Evolutionary conservation across 345 rosid species (phyloP).

Genomic region (Euphorbia peplus): DNA sequence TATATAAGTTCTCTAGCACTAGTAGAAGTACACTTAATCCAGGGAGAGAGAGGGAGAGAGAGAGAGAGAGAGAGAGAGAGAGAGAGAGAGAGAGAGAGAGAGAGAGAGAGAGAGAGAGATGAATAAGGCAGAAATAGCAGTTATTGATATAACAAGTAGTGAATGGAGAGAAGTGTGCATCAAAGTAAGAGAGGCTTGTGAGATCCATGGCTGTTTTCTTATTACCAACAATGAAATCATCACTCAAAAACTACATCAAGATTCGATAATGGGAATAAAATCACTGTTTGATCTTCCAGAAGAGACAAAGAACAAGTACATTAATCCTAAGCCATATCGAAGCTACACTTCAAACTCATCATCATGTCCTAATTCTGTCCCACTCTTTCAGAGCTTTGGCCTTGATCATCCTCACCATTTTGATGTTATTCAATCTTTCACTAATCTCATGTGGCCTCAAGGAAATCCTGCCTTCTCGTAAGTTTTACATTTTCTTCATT

Average conservation of each 20-base stretch:
- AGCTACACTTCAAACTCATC: constrained; percentile 39
- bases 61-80: no score
- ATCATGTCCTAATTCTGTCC: no score
- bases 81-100: background rate
- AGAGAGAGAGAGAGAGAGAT: constrained; percentile 5
- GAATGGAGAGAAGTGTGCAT: constrained; percentile 24
- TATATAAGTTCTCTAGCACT: no score
- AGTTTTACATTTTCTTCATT: no score
- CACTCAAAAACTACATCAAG: constrained; percentile 12
- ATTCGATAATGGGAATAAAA: constrained; percentile 24
- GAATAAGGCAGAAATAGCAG: constrained; percentile 23
- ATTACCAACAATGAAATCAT: constrained; percentile 16
- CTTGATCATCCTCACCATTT: constrained; percentile 27
- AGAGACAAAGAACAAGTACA: constrained; percentile 34
- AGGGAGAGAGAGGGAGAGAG: no score
- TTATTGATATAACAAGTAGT: constrained; percentile 21
- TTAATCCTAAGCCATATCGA: constrained; percentile 34
- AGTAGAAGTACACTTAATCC: no score
- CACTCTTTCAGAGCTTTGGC: constrained; percentile 42
- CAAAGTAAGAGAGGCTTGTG: constrained; percentile 40
- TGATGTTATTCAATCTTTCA: constrained; percentile 25
- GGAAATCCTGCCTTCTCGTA: constrained; percentile 45
- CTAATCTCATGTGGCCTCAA: constrained; percentile 46
- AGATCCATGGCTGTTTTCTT: constrained; percentile 39
- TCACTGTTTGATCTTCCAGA: constrained; percentile 42